Percentiles rank a stretch among this genome's conserved stretches.
These are phyloP conservation scores for Spergularia bocconei DNA, from an alignment of 148 eudicot genomes.

Conservation along the genomic window DNA sequence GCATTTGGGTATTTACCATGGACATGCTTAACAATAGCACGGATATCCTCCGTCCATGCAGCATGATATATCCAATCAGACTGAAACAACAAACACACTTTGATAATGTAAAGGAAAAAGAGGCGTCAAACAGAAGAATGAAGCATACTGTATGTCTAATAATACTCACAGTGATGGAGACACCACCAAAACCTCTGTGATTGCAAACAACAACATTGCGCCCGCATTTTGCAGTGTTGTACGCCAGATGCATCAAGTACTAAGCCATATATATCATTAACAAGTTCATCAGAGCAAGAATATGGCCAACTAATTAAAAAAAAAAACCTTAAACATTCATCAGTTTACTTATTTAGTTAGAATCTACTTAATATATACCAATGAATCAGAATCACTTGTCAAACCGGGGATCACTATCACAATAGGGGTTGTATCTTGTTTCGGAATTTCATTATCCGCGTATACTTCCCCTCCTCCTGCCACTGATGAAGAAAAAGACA, in stretches of 20 bases:
- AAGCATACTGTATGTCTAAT: background rate
- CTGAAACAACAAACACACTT: constrained; percentile 38
- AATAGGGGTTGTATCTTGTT: constrained; percentile 71
- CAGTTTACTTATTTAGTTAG: background rate
- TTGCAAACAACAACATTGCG: constrained; percentile 87
- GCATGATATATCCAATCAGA: constrained; percentile 93
- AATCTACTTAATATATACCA: constrained; percentile 38
- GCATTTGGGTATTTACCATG: constrained; percentile 65
- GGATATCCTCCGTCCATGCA: constrained; percentile 89
- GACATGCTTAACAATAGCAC: constrained; percentile 57
- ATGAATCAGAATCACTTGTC: constrained; percentile 84
- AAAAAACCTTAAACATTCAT: background rate
- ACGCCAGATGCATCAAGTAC: constrained; percentile 81
- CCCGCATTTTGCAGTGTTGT: constrained; percentile 69
- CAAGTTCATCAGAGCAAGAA: background rate
- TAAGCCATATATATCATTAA: constrained; percentile 20
- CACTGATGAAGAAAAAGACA: constrained; percentile 37
- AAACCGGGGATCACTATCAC: constrained; percentile 80
- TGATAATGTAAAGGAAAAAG: background rate
- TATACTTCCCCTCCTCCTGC: constrained; percentile 34
- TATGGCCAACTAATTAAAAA: too few species aligned
- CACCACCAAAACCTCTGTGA: constrained; percentile 93
- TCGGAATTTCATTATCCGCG: constrained; percentile 37
- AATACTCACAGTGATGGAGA: constrained; percentile 81
- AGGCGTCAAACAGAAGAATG: background rate